Conservation (phyloP, 192 early-diverging fungal genomes). For the Umbelopsis vinacea region DNA sequence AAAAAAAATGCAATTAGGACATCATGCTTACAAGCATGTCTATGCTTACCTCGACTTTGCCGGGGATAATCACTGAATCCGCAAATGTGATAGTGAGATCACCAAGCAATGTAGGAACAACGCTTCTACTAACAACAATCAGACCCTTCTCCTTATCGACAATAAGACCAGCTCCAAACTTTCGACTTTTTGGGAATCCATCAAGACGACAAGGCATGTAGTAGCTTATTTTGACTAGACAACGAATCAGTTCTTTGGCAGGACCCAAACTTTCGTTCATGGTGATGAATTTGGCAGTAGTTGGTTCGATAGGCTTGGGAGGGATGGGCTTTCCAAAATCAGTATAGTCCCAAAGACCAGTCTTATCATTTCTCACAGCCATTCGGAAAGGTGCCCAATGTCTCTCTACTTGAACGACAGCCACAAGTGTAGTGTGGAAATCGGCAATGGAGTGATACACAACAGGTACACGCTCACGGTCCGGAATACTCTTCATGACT, state of each 20-base stretch:
- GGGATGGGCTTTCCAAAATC: slow-evolving; percentile 66
- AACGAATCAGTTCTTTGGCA: slow-evolving; percentile 67
- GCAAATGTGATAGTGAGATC: slow-evolving; percentile 83
- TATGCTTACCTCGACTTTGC: slow-evolving; percentile 53
- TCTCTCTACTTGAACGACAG: slow-evolving; percentile 64
- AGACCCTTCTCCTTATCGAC: slow-evolving; percentile 81
- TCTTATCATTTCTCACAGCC: slow-evolving; percentile 72
- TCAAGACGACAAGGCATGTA: slow-evolving; percentile 78
- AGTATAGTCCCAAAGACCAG: slow-evolving; percentile 76
- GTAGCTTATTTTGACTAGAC: slow-evolving; percentile 70
- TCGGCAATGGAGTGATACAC: slow-evolving; percentile 80
- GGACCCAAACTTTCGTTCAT: slow-evolving; percentile 68
- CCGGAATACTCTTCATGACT: slow-evolving; percentile 73
- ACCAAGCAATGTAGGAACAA: slow-evolving; percentile 77
- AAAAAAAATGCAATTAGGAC: neutral
- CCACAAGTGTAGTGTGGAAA: slow-evolving; percentile 71
- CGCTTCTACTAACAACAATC: slow-evolving; percentile 78
- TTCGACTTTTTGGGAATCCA: slow-evolving; percentile 70
- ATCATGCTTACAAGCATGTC: no score
- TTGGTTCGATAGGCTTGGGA: slow-evolving; percentile 58
- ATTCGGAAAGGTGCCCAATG: slow-evolving; percentile 78
- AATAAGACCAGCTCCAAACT: slow-evolving; percentile 76
- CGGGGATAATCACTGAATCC: slow-evolving; percentile 84
- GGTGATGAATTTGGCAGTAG: slow-evolving; percentile 67
- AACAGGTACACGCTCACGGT: slow-evolving; percentile 77